Percentiles rank a stretch among this genome's conserved stretches.
Evolutionary conservation across 495 filamentous ascomycete species (phyloP).

Genomic region (Gamarada debralockiae): DNA sequence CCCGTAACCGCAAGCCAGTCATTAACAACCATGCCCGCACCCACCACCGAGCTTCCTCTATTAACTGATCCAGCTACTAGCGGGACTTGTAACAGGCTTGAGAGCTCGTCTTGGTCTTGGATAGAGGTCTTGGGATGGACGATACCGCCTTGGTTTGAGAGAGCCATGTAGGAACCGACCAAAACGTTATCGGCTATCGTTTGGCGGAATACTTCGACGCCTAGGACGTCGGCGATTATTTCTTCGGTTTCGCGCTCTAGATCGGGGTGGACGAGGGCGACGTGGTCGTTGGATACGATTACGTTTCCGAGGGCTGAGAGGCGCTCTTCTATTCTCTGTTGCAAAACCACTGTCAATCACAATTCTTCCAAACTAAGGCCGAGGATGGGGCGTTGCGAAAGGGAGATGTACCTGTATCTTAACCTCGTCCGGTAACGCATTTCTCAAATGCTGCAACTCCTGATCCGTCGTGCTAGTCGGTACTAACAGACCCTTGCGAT

Average conservation of each 20-base stretch:
- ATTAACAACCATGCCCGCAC: slow-evolving; percentile 98
- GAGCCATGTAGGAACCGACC: slow-evolving; percentile 90
- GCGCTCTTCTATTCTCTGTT: slow-evolving; percentile 89
- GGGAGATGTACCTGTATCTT: slow-evolving; percentile 57
- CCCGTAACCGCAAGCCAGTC: slow-evolving; percentile 99
- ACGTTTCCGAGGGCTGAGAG: slow-evolving; percentile 95
- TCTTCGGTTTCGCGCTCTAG: slow-evolving; percentile 94
- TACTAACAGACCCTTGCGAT: slow-evolving; percentile 93
- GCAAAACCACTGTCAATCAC: not conserved
- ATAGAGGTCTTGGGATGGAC: slow-evolving; percentile 96
- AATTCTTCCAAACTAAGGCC: not conserved
- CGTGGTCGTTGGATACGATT: slow-evolving; percentile 94
- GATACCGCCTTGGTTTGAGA: slow-evolving; percentile 94
- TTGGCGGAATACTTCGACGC: slow-evolving; percentile 97
- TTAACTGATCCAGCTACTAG: slow-evolving; percentile 93
- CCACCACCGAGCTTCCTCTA: slow-evolving; percentile 87
- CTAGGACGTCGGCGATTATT: slow-evolving; percentile 93
- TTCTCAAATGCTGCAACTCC: slow-evolving; percentile 94
- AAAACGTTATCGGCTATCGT: slow-evolving; percentile 96
- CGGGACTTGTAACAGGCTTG: slow-evolving; percentile 88
- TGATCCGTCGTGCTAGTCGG: slow-evolving; percentile 96
- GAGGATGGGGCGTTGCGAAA: no score
- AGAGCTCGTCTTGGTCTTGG: slow-evolving; percentile 96
- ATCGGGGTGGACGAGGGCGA: slow-evolving; percentile 94
- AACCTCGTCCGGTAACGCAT: slow-evolving; percentile 83